Evolutionary conservation across 805 yeast species (phyloP).

Genomic region (Tetrapisispora taiwanensis): DNA sequence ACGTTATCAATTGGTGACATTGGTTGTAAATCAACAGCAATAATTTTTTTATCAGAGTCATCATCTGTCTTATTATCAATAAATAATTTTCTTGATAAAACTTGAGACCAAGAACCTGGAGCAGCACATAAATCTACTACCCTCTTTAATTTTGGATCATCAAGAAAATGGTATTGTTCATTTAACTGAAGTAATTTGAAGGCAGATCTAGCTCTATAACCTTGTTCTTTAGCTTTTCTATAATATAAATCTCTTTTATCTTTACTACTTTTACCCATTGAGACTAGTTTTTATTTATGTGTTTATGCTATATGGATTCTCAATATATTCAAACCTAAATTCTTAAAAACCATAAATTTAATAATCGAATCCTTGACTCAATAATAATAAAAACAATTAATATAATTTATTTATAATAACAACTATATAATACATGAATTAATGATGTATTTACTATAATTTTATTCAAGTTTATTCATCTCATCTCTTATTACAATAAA

Average conservation of each 20-base stretch:
- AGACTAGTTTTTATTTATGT: not conserved
- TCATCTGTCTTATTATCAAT: slow-evolving; percentile 29
- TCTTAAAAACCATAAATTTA: no score
- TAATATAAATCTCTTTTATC: slow-evolving; percentile 90
- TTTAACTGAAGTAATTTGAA: slow-evolving; percentile 84
- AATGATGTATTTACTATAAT: no score
- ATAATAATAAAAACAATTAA: no score
- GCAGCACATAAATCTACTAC: slow-evolving; percentile 98
- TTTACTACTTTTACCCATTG: slow-evolving; percentile 89
- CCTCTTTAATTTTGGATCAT: slow-evolving; percentile 49
- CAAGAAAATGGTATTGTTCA: slow-evolving; percentile 77
- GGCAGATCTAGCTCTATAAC: slow-evolving; percentile 96
- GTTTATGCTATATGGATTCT: no score
- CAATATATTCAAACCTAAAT: not conserved
- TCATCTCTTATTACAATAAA: not conserved
- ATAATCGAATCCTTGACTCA: no score
- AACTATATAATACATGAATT: no score
- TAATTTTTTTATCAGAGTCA: slow-evolving; percentile 52
- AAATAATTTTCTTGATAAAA: slow-evolving; percentile 60
- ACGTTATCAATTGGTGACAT: slow-evolving; percentile 95
- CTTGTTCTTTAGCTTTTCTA: slow-evolving; percentile 93
- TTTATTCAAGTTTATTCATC: not conserved
- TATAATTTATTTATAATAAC: no score
- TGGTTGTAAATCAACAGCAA: slow-evolving; percentile 93
- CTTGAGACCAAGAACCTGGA: slow-evolving; percentile 98